Base-by-base conservation (phyloP, 2,329 filamentous ascomycete species). In the Fusarium domesticum region DNA sequence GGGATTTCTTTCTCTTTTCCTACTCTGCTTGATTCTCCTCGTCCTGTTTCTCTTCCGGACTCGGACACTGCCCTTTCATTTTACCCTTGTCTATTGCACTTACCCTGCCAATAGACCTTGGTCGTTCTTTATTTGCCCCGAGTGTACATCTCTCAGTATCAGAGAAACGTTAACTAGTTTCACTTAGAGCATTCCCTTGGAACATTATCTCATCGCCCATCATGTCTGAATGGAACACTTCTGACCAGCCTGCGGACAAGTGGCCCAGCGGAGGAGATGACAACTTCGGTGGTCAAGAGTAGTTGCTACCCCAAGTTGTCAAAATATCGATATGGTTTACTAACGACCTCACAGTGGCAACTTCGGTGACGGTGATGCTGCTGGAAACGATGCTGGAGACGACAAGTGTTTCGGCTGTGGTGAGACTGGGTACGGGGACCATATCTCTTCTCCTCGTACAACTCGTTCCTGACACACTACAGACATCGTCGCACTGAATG, bases 401-500 rank as follows among this genome's bases (percentile, higher is more conserved):
- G 31, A 33, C 31, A 33, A 33, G n/a, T 33, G 31, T 18, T 33
- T 33, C 31, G 31, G 31, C 14, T 33, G 31, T 10, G 31, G 31
- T 18, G 31, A 33, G 16, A 18, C 8, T 23, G 31, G 31, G 31
- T 33, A 33, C 5, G 15, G 6, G 8, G 10, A 17, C 34, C n/a
- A 18, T 3, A 14, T 14, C 19, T 4, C 4, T 25, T 12, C 35
- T 31, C n/a, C 2, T 10, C n/a, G 3, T 3, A 18, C 14, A 6
- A 3, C n/a, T 28, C 23, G 14, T 28, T 28, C 7, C 32, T 45
- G 25, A 39, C n/a, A 28, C 18, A 20, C 35, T 25, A 1, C 35
- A 63, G 65, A 6, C 65, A 65, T 45, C 58, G 54, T 11, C 63
- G 60, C 35, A 62, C 61, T 1, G 68, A 71, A 4, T 72, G 69